Evolutionary conservation across 306 rosid genomes (phyloP), one percentile per base, ranked within the genome.

Genomic region (Cajanus cajan): DNA sequence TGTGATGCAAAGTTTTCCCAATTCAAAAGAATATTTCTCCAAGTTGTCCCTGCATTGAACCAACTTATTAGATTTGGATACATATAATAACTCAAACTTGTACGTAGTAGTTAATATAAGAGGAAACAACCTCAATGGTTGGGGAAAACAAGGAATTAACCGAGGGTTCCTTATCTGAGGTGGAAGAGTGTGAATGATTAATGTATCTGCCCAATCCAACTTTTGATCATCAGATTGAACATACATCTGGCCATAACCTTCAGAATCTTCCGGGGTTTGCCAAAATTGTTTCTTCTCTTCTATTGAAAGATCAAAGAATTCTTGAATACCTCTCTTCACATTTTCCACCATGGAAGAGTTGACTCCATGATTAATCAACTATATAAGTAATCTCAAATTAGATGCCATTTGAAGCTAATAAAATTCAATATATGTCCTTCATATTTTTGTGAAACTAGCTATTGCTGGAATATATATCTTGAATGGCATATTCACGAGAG

Each of bases 191-290:
- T 5, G 14, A 2, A 40, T 40, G 68, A 0, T 39, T 4, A 80
- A 73, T 1, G 51, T 0, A 41, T 80, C 84, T 40, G 68, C 59
- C 84, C 84, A 73, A 6, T 80, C 84, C 5, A 80, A 28, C 50
- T 80, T 73, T 54, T 80, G 79, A 4, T 80, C 33, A 50, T 73
- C 74, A 5, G 84, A 80, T 28, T 31, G 15, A 80, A 80, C 74
- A 73, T 64, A 73, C 25, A 72, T 4, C 7, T 80, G 84, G 12
- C 84, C 84, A 64, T 63, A 80, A 0, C 79, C 84, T 4, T 80
- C 50, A 4, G 25, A 48, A 5, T 24, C 64, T 24, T 36, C 64
- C 25, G 64, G 37, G 25, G 25, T 57, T 2, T 57, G 64, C 64
- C 64, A 57, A 57, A 57, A 36, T 36, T 24, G 25, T 12, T 57